Percentiles rank a stretch among this genome's conserved stretches.
phyloP scores from a whole-genome alignment of 139 green algal genomes.

The Chlamydomonas eustigma region DNA sequence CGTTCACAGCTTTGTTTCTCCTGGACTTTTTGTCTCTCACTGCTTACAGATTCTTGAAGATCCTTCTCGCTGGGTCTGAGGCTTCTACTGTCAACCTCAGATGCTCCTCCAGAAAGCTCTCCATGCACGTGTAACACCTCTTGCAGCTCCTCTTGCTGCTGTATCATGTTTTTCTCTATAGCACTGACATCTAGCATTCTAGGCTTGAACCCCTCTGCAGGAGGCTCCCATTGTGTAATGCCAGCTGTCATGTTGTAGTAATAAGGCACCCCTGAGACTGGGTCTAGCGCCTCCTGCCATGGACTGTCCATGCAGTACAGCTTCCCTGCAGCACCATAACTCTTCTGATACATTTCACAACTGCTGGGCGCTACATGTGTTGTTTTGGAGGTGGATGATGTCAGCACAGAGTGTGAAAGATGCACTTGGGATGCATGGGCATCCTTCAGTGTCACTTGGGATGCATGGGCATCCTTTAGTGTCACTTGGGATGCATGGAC shows the following conservation, averaged over 20 bases:
- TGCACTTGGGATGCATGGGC: too few relatives aligned
- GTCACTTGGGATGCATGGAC: too few relatives aligned
- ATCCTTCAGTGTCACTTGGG: background rate
- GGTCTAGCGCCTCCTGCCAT: background rate
- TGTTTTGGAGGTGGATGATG: background rate
- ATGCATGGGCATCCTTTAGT: too few relatives aligned
- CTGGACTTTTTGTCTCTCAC: too few relatives aligned
- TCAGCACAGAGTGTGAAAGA: background rate
- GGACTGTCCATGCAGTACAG: background rate
- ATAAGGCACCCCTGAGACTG: background rate
- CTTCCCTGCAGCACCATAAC: background rate
- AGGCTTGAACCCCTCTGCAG: background rate
- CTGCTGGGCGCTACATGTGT: background rate
- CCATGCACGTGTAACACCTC: too few relatives aligned
- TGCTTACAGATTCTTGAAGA: too few relatives aligned
- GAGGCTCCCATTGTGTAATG: background rate
- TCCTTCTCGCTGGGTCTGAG: too few relatives aligned
- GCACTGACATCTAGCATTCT: background rate
- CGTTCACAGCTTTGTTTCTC: too few relatives aligned
- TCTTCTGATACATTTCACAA: background rate
- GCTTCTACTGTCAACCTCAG: too few relatives aligned
- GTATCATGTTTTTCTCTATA: background rate
- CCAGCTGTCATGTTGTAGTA: constrained; percentile 1
- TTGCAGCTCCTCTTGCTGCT: background rate
- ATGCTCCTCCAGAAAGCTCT: too few relatives aligned